phyloP scores from a whole-genome alignment of 345 rosid genomes.

The Bretschneidera sinensis region DNA sequence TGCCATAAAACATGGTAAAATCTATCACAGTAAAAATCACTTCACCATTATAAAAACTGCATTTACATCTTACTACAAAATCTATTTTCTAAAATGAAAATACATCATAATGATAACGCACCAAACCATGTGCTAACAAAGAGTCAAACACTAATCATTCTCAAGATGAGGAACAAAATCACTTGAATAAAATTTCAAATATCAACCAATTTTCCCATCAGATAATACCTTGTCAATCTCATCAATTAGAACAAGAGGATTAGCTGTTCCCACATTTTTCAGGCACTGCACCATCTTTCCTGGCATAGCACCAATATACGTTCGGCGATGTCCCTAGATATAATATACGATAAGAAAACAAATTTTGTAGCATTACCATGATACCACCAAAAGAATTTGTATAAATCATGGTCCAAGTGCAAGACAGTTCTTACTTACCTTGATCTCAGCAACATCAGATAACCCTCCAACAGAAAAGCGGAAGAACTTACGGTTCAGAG shows the following conservation, averaged over 20 bases:
- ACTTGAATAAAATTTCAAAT: background rate
- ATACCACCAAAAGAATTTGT: background rate
- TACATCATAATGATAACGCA: background rate
- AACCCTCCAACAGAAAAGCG: conserved; percentile 99
- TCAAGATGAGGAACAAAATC: background rate
- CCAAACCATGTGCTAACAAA: no score
- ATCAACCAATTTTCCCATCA: background rate
- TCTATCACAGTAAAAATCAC: background rate
- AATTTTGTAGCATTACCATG: background rate
- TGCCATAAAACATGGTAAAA: conserved; percentile 26
- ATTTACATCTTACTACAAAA: background rate
- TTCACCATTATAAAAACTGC: background rate
- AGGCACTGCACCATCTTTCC: conserved; percentile 99
- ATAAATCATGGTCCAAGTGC: conserved; percentile 4
- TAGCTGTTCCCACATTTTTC: conserved; percentile 95
- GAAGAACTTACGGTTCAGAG: conserved; percentile 87
- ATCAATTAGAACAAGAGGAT: conserved; percentile 97
- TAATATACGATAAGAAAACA: conserved; percentile 17
- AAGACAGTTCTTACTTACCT: conserved; percentile 45
- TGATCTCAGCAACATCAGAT: conserved; percentile 98
- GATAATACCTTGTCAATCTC: conserved; percentile 91
- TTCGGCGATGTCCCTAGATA: conserved; percentile 94
- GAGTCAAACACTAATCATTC: background rate
- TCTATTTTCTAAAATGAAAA: background rate
- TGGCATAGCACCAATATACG: conserved; percentile 99